Conservation (phyloP, 495 filamentous ascomycete genomes). For the Neurospora sp. region DNA sequence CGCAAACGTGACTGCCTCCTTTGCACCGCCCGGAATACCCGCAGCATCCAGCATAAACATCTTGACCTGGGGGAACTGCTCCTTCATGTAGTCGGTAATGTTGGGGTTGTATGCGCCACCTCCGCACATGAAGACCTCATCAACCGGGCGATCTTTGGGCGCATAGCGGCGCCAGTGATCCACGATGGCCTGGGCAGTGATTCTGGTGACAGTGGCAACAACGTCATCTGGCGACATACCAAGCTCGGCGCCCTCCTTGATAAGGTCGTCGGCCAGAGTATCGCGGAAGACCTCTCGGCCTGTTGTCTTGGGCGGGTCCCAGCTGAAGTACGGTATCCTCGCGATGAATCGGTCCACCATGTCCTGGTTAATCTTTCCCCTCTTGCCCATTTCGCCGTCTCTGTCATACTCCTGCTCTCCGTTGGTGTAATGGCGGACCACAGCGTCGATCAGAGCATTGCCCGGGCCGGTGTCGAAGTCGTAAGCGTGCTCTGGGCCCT, state of each 20-base stretch:
- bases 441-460: conserved; percentile 38
- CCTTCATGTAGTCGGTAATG: conserved; percentile 41
- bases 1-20: conserved; percentile 50
- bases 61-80: conserved; percentile 35
- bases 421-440: conserved; percentile 36
- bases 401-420: conserved; percentile 35
- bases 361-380: conserved; percentile 41
- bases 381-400: conserved; percentile 43
- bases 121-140: conserved; percentile 52
- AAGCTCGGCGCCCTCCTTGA: conserved; percentile 32
- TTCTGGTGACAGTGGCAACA: conserved; percentile 46
- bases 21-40: conserved; percentile 42
- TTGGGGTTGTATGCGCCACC: conserved; percentile 50
- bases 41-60: conserved; percentile 47
- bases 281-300: conserved; percentile 51
- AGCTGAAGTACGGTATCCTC: conserved; percentile 35
- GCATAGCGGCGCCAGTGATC: conserved; percentile 45
- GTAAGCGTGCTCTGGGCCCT: conserved; percentile 37
- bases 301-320: conserved; percentile 47
- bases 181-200: conserved; percentile 47
- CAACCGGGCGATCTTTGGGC: conserved; percentile 31
- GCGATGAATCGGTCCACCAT: conserved; percentile 44
- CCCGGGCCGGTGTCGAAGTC: conserved; percentile 46
- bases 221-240: conserved; percentile 39
- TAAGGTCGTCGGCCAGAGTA: conserved; percentile 38